Evolutionary conservation across 2,329 filamentous ascomycete species (phyloP).

Genomic region (Cercospora sp.): DNA sequence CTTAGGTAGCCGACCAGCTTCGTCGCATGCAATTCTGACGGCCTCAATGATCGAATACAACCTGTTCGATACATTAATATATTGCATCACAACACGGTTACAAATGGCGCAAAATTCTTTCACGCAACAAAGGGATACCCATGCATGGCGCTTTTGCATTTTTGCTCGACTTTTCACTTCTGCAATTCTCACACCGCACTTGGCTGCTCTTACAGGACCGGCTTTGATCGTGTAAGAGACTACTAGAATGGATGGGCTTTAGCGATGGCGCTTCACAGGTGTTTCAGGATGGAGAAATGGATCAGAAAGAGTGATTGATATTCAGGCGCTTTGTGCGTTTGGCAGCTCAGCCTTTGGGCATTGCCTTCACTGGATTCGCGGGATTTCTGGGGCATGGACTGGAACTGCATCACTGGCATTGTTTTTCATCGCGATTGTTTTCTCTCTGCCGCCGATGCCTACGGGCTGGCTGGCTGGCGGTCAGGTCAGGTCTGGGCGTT

Average conservation of each 20-base stretch:
- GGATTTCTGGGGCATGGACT: neutral
- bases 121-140: slow-evolving; percentile 7
- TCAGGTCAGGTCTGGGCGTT: slow-evolving; percentile 9
- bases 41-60: neutral
- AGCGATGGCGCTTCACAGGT: slow-evolving; percentile 7
- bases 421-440: neutral
- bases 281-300: neutral
- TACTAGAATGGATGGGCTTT: neutral
- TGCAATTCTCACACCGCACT: neutral
- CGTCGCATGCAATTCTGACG: neutral
- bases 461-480: slow-evolving; percentile 5
- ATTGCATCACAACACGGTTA: neutral
- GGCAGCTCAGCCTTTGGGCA: slow-evolving; percentile 7
- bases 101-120: neutral
- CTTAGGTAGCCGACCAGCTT: slow-evolving; percentile 10
- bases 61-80: slow-evolving; percentile 5
- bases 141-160: slow-evolving; percentile 13
- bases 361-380: slow-evolving; percentile 7
- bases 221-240: neutral
- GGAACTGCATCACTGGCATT: neutral
- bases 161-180: slow-evolving; percentile 11
- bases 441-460: slow-evolving; percentile 2
- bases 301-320: neutral
- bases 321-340: slow-evolving; percentile 12
- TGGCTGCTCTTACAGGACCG: neutral